Evolutionary conservation across 2,329 filamentous ascomycete genomes (phyloP), one percentile per base, ranked within the genome.

Genomic region (Conoideocrella luteorostrata): DNA sequence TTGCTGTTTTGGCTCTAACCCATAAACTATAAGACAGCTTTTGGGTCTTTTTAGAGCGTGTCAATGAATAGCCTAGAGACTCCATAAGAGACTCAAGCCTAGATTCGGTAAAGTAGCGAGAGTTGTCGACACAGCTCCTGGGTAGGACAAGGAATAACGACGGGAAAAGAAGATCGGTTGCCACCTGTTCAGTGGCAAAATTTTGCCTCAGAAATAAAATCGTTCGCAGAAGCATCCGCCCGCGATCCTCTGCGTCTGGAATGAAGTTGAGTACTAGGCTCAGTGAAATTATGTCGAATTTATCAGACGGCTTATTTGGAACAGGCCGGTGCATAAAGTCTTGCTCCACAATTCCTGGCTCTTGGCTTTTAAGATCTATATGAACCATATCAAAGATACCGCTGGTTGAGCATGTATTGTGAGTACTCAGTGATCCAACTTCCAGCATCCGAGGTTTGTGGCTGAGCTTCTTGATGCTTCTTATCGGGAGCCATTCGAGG

Each of bases 221-320:
- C 26, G 84, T 89, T 32, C 86, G 78, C 41, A 77, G 72, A 42
- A 98, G 75, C 93, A 98, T 98, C 46, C 86, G 78, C 2, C 93
- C 93, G 54, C 90, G 77, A 4, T 74, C 77, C 24, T 67, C 66
- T 3, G 88, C 76, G 52, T 90, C 82, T 0, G 91, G 87, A 3
- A 97, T 90, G 58, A 89, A 98, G 63, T 98, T 98, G 50, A 98
- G 72, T 5, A 98, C 93, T 42, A 98, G 70, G 7, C 89, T 95
- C 20, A 98, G 71, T 39, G 89, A 95, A 56, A 98, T 84, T 41
- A 97, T 78, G 60, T 98, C 88, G 60, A 97, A 97, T 18, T 70
- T 71, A 32, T 89, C 81, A 1, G 68, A 62, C 5, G 75, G 69
- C 18, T 73, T 62, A 5, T 59, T 60, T 0, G 91, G 91, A 3